A percentile compares a stretch with the other conserved stretches of the same genome.
phyloP scores from a whole-genome alignment of 208 protist genomes.

The Trichomonas gallinae region DNA sequence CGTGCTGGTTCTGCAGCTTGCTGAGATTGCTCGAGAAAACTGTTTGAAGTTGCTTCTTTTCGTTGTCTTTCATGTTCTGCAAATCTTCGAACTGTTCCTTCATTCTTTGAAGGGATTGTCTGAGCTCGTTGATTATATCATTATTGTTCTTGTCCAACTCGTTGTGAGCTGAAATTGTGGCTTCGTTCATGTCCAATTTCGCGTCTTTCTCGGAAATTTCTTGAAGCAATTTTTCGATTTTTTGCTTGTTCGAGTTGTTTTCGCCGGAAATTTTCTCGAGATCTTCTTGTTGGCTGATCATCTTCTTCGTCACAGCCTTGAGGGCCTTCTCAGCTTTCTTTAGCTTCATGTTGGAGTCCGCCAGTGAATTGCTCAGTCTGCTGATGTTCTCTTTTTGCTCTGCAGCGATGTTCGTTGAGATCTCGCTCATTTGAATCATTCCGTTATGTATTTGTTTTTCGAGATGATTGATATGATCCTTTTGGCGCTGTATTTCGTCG shows the following conservation, averaged over 20 bases:
- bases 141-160: not conserved
- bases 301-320: not conserved
- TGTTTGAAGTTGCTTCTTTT: not conserved
- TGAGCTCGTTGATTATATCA: not conserved
- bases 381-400: not conserved
- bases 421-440: not conserved
- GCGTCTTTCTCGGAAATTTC: not conserved
- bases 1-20: not conserved
- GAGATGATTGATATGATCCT: not conserved
- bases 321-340: not conserved
- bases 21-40: not conserved
- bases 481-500: not conserved
- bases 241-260: not conserved
- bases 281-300: not conserved
- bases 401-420: not conserved
- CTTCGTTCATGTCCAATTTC: not conserved
- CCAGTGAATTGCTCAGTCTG: not conserved
- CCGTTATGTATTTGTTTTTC: not conserved
- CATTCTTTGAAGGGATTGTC: not conserved
- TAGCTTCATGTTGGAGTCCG: not conserved
- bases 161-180: not conserved
- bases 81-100: not conserved
- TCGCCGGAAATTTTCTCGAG: not conserved
- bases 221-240: not conserved
- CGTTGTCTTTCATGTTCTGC: not conserved